Conservation (phyloP, 257 asterid species). For the Verbascum thapsus region DNA sequence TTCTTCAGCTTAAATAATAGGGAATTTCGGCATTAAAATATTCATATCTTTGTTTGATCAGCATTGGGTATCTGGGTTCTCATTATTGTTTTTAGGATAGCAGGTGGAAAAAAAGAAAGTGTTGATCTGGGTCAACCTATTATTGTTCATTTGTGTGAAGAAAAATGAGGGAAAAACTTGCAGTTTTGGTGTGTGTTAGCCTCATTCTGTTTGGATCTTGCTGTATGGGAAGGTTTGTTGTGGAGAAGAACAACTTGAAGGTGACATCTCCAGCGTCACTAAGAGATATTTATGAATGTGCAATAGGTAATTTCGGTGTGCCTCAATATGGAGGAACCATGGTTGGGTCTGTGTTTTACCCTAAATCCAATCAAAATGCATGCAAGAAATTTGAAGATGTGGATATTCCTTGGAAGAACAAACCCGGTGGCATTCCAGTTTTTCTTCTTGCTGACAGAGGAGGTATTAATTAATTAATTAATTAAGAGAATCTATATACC, state of each 20-base stretch:
- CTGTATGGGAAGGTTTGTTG: constrained; percentile 46
- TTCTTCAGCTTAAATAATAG: neutral
- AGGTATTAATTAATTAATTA: constrained; percentile 32
- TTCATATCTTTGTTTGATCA: neutral
- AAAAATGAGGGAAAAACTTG: constrained; percentile 33
- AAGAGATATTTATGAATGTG: constrained; percentile 50
- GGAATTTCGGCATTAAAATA: neutral
- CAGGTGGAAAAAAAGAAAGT: no score
- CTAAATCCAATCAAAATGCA: constrained; percentile 48
- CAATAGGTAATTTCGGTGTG: constrained; percentile 65
- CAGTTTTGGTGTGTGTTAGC: constrained; percentile 28
- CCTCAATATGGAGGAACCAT: constrained; percentile 62
- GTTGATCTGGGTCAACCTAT: neutral
- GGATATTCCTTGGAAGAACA: constrained; percentile 41
- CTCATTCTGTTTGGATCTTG: constrained; percentile 38
- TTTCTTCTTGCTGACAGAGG: constrained; percentile 61
- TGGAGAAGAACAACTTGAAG: constrained; percentile 52
- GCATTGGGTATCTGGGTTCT: neutral
- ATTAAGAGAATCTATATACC: no score
- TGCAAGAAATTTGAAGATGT: constrained; percentile 45
- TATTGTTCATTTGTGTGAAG: neutral
- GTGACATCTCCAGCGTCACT: constrained; percentile 50
- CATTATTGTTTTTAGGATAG: no score
- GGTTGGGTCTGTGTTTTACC: constrained; percentile 53
- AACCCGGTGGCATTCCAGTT: constrained; percentile 51